A percentile compares a stretch with the other conserved stretches of the same genome.
phyloP scores from a whole-genome alignment of 2,329 filamentous ascomycete genomes.

The Epichloe gansuensis region DNA sequence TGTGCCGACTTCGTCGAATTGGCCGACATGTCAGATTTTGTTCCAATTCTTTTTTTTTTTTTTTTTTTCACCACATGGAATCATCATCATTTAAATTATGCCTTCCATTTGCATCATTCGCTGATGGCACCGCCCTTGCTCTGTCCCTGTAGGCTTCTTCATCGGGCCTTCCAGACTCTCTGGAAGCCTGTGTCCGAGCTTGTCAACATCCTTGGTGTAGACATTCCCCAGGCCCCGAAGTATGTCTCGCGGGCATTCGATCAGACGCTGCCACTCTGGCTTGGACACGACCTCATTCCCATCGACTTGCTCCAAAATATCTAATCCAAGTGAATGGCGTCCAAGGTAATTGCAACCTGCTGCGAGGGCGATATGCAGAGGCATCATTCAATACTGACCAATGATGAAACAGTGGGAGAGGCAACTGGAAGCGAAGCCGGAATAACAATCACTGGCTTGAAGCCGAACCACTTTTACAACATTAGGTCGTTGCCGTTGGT shows the following conservation, averaged over 20 bases:
- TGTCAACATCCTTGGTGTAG: slow-evolving; percentile 81
- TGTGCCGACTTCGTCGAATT: neutral
- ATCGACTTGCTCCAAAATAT: slow-evolving; percentile 67
- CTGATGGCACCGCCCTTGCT: neutral
- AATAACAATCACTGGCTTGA: slow-evolving; percentile 81
- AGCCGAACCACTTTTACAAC: slow-evolving; percentile 83
- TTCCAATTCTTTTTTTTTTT: neutral
- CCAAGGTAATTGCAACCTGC: slow-evolving; percentile 50
- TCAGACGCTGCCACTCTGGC: slow-evolving; percentile 79
- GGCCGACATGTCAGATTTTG: too few species aligned
- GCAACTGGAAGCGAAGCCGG: slow-evolving; percentile 44
- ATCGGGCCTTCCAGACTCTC: slow-evolving; percentile 77
- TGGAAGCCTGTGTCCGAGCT: slow-evolving; percentile 85
- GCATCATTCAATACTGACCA: neutral
- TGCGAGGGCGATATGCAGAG: neutral
- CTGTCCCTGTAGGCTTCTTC: slow-evolving; percentile 52
- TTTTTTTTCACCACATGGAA: neutral
- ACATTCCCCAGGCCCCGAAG: slow-evolving; percentile 79
- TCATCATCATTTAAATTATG: too few species aligned
- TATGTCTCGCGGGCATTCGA: slow-evolving; percentile 82
- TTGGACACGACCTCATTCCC: slow-evolving; percentile 65
- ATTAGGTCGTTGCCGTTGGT: slow-evolving; percentile 88
- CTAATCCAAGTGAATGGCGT: slow-evolving; percentile 89
- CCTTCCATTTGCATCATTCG: neutral
- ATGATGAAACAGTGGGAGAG: slow-evolving; percentile 56